These are phyloP conservation scores for Eragrostis tef DNA, from an alignment of 202 grass and related monocot genomes.

Conservation along the genomic window DNA sequence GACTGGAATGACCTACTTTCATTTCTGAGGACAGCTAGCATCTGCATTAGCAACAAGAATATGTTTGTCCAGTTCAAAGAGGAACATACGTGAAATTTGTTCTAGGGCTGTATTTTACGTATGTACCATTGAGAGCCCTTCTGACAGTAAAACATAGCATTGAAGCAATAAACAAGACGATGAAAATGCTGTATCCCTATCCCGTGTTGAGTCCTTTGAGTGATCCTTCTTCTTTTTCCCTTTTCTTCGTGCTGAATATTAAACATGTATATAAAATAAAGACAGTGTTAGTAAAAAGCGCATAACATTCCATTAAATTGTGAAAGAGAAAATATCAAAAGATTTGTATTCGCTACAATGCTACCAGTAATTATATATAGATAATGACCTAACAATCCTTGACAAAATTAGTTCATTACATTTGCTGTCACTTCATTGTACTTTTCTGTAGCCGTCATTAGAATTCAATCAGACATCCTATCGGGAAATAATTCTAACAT, in stretches of 20 bases:
- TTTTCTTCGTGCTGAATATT: conserved; percentile 69
- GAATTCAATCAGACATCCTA: not conserved
- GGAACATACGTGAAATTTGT: not conserved
- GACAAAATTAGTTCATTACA: not conserved
- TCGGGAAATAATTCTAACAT: not conserved
- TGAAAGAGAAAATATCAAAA: conserved; percentile 3
- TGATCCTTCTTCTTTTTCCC: conserved; percentile 96
- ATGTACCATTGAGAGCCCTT: conserved; percentile 91
- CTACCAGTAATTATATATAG: conserved; percentile 3
- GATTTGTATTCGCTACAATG: not conserved
- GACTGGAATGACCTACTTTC: conserved; percentile 74
- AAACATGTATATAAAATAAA: conserved; percentile 31
- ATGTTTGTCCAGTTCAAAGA: conserved; percentile 30
- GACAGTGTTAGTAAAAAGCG: conserved; percentile 26
- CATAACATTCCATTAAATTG: not conserved
- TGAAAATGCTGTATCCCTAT: conserved; percentile 67
- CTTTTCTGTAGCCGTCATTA: not conserved
- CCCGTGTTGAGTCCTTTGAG: conserved; percentile 66
- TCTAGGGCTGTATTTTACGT: not conserved
- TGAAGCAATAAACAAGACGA: conserved; percentile 80
- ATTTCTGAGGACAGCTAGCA: conserved; percentile 76
- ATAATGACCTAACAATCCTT: not conserved
- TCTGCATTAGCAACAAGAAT: conserved; percentile 54
- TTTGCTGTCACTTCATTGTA: not conserved
- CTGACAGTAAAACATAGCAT: conserved; percentile 88